These are phyloP conservation scores for Barnettozyma wickerhamii DNA, from an alignment of 805 yeast genomes.

Conservation along the genomic window DNA sequence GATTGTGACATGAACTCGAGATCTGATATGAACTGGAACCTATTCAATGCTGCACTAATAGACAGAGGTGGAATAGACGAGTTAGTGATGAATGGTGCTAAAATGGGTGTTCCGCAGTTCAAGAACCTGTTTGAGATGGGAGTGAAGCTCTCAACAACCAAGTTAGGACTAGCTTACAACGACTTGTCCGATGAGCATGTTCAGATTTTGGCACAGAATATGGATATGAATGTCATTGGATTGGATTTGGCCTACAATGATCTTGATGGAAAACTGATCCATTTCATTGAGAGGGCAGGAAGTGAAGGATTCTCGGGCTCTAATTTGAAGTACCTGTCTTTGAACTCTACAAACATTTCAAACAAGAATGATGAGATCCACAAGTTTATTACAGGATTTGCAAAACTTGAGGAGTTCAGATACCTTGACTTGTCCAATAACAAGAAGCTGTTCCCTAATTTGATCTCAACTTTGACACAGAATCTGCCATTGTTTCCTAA, in stretches of 20 bases:
- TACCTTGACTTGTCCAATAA: slow-evolving; percentile 80
- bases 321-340: slow-evolving; percentile 45
- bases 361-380: slow-evolving; percentile 28
- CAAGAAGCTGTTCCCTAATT: slow-evolving; percentile 59
- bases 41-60: slow-evolving; percentile 69
- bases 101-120: slow-evolving; percentile 52
- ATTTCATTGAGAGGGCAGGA: slow-evolving; percentile 25
- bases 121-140: slow-evolving; percentile 61
- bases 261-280: slow-evolving; percentile 33
- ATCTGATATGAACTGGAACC: slow-evolving; percentile 77
- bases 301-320: slow-evolving; percentile 23
- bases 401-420: slow-evolving; percentile 54
- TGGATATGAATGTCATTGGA: slow-evolving; percentile 51
- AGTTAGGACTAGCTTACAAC: slow-evolving; percentile 80
- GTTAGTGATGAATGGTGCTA: slow-evolving; percentile 76
- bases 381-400: slow-evolving; percentile 40
- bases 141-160: slow-evolving; percentile 47
- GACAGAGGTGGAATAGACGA: slow-evolving; percentile 79
- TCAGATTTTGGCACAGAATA: slow-evolving; percentile 54
- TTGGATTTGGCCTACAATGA: slow-evolving; percentile 85
- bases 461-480: slow-evolving; percentile 48
- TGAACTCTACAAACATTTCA: slow-evolving; percentile 60
- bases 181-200: slow-evolving; percentile 57
- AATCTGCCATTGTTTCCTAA: slow-evolving; percentile 66
- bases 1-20: slow-evolving; percentile 38